phyloP scores from a whole-genome alignment of 768 basidiomycete genomes.

The Mycena polygramma region DNA sequence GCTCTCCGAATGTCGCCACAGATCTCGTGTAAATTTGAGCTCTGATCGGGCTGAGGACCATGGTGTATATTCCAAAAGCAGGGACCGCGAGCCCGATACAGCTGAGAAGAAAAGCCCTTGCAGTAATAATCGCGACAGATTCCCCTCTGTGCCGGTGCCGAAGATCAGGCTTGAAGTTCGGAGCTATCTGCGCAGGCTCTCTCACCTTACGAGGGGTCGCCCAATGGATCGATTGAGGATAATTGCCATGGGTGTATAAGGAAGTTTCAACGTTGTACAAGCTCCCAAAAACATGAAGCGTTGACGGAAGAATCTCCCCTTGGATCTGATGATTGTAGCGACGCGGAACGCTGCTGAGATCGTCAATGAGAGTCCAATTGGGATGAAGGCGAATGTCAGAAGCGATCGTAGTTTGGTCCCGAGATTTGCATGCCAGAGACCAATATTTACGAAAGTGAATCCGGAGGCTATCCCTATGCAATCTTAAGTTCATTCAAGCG shows the following conservation, averaged over 20 bases:
- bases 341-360: neutral
- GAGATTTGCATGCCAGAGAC: no score
- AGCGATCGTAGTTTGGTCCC: no score
- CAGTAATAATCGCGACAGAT: neutral
- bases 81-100: neutral
- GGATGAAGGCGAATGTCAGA: no score
- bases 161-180: no score
- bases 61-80: neutral
- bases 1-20: neutral
- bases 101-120: neutral
- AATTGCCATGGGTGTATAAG: neutral
- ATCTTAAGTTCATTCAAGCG: neutral
- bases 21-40: neutral
- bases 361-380: no score
- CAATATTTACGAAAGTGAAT: neutral
- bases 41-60: neutral
- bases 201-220: neutral
- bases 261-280: neutral
- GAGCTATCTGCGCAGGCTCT: no score
- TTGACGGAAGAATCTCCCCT: neutral
- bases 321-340: neutral
- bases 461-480: neutral
- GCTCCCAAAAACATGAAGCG: neutral
- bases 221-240: neutral
- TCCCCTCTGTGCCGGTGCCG: neutral